A percentile compares a stretch with the other conserved stretches of the same genome.
Evolutionary conservation across 805 yeast species (phyloP).

Genomic region (Nakazawaea wickerhamii): DNA sequence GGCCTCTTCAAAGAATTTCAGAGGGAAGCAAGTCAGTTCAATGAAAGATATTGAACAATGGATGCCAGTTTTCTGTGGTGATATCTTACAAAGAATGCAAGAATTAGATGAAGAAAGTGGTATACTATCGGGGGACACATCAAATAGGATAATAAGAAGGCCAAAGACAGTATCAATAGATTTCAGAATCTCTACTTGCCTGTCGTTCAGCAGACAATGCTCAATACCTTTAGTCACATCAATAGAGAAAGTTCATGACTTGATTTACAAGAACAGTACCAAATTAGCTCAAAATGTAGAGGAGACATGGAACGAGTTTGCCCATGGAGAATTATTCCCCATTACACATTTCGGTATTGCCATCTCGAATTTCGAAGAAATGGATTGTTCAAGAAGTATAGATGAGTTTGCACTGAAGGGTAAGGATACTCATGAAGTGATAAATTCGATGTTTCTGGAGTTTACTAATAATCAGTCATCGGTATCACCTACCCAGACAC

Average conservation of each 20-base stretch:
- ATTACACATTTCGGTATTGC: constrained; percentile 45
- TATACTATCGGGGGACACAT: constrained; percentile 11
- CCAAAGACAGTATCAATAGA: constrained; percentile 52
- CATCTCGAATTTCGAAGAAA: constrained; percentile 47
- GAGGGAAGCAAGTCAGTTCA: constrained; percentile 46
- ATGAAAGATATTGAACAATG: constrained; percentile 62
- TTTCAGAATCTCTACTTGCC: constrained; percentile 21
- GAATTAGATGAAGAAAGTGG: constrained; percentile 68
- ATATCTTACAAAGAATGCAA: constrained; percentile 59
- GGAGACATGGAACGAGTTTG: constrained; percentile 20
- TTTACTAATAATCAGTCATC: background rate
- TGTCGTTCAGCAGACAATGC: constrained; percentile 35
- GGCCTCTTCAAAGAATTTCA: constrained; percentile 83
- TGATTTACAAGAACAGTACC: constrained; percentile 19
- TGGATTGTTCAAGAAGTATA: constrained; percentile 22
- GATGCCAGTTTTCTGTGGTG: constrained; percentile 82
- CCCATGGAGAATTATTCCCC: constrained; percentile 35
- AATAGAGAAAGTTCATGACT: constrained; percentile 30
- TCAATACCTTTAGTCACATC: constrained; percentile 32
- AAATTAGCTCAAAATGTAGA: constrained; percentile 21
- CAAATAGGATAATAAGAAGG: constrained; percentile 26
- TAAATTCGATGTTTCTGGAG: constrained; percentile 7
- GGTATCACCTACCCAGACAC: background rate
- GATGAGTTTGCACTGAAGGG: constrained; percentile 21
- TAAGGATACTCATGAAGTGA: constrained; percentile 6